Evolutionary conservation across 345 rosid genomes (phyloP), one percentile per base, ranked within the genome.

Genomic region (Sisymbrium irio): DNA sequence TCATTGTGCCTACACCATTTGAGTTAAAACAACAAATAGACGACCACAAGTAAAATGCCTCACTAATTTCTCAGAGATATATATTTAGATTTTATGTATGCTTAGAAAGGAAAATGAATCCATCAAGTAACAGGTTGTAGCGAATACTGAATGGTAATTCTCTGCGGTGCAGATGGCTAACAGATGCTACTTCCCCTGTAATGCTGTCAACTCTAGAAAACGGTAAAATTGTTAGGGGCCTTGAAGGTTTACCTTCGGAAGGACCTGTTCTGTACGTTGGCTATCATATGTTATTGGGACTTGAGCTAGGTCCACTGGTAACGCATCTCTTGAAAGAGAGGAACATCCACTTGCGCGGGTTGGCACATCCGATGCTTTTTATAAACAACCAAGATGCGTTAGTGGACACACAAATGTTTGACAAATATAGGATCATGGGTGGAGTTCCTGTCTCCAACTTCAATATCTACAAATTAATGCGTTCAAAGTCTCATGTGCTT

Each of bases 231-330:
- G 91, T 88, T 19, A 88, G 41, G 72, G 80, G 97, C 59, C 87
- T 93, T 6, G 87, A 81, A 0, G 98, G 97, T 40, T 35, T 90
- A 77, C 95, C 96, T 32, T 83, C 83, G 1, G 85, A 93, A 12
- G 96, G 97, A 51, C 95, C 98, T 3, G 95, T 90, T 57, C 68
- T 93, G 46, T 79, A 79, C 2, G 91, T 93, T 40, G 97, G 97
- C 17, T 83, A 93, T 73, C 98, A 90, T 74, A 88, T 88, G 95
- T 20, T 92, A 41, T 12, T 87, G 15, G 95, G 96, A 51, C 25
- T 85, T 11, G 98, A 92, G n/a, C 18, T 85, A 40, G 36, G 40
- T 62, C 86, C 92, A 5, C 5, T 92, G 73, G 40, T 86, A 10
- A 18, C n/a, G 42, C 74, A 68, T 61, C 17, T 88, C 33, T 9